Percentiles rank a stretch among this genome's conserved stretches.
Evolutionary conservation across 2,329 filamentous ascomycete genomes (phyloP).

Genomic region (Aspergillus sergii): DNA sequence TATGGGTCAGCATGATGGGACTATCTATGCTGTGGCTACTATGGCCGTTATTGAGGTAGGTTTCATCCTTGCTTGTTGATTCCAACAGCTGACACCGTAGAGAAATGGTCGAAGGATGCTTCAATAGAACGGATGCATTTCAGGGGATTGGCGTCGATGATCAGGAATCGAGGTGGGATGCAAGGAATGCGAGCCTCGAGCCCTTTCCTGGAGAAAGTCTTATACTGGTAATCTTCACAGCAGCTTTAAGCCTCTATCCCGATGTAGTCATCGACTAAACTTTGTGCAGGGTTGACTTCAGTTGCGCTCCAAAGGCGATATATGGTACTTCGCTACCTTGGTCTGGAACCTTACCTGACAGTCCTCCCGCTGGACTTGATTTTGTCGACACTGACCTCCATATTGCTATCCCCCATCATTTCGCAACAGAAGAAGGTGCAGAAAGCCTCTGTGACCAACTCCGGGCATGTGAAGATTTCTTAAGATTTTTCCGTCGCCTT

Average conservation of each 20-base stretch:
- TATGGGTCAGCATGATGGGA: constrained; percentile 29
- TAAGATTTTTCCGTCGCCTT: constrained; percentile 32
- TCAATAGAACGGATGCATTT: constrained; percentile 35
- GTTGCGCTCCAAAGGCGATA: constrained; percentile 34
- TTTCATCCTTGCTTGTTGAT: not conserved
- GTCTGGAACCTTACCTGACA: constrained; percentile 30
- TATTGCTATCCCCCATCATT: constrained; percentile 17
- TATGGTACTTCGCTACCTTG: constrained; percentile 32
- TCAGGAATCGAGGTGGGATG: constrained; percentile 35
- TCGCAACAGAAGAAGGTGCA: constrained; percentile 14
- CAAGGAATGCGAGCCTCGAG: constrained; percentile 29
- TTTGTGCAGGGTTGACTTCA: constrained; percentile 33
- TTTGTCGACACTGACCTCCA: constrained; percentile 28
- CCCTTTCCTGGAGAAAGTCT: constrained; percentile 33
- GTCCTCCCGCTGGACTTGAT: constrained; percentile 23
- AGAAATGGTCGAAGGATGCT: constrained; percentile 40
- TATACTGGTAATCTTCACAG: constrained; percentile 31
- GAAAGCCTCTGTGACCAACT: constrained; percentile 26
- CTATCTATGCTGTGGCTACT: constrained; percentile 35
- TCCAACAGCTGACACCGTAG: constrained; percentile 14
- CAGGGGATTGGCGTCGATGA: constrained; percentile 30
- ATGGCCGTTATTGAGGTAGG: constrained; percentile 38
- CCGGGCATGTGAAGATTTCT: constrained; percentile 34
- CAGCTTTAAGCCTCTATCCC: not conserved
- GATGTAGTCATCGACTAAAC: constrained; percentile 6